Conservation (phyloP, 2,329 filamentous ascomycete genomes). For the Blastomyces percursus region DNA sequence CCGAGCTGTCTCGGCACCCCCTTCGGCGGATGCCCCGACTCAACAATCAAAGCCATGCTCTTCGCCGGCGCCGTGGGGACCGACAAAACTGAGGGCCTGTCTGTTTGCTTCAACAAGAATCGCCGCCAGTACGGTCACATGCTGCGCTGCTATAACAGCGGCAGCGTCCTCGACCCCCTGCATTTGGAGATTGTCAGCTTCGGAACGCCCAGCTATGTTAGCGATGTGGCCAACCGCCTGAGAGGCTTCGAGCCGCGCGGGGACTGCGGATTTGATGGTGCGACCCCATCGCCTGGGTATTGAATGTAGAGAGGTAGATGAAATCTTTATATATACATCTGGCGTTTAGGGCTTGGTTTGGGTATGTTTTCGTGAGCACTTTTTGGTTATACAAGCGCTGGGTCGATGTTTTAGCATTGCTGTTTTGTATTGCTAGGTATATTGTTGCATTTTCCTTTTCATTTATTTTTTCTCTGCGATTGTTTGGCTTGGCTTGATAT, state of each 20-base stretch:
- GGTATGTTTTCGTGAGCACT: too few species aligned
- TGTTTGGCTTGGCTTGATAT: background rate
- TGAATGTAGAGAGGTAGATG: background rate
- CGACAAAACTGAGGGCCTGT: background rate
- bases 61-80: background rate
- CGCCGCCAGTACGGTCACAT: background rate
- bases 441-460: background rate
- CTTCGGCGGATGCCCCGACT: background rate
- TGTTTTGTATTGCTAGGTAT: background rate
- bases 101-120: background rate
- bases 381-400: background rate
- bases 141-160: constrained; percentile 7
- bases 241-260: background rate
- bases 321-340: background rate
- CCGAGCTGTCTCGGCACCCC: background rate
- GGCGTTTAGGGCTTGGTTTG: background rate
- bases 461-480: background rate
- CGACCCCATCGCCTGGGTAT: background rate
- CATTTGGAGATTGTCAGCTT: background rate
- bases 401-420: background rate
- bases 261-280: background rate
- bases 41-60: background rate
- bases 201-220: constrained; percentile 6
- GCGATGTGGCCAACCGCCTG: constrained; percentile 6
- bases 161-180: background rate